A percentile compares a stretch with the other conserved stretches of the same genome.
These are phyloP conservation scores for Dryas alaskensis DNA, from an alignment of 306 rosid species.

Conservation along the genomic window DNA sequence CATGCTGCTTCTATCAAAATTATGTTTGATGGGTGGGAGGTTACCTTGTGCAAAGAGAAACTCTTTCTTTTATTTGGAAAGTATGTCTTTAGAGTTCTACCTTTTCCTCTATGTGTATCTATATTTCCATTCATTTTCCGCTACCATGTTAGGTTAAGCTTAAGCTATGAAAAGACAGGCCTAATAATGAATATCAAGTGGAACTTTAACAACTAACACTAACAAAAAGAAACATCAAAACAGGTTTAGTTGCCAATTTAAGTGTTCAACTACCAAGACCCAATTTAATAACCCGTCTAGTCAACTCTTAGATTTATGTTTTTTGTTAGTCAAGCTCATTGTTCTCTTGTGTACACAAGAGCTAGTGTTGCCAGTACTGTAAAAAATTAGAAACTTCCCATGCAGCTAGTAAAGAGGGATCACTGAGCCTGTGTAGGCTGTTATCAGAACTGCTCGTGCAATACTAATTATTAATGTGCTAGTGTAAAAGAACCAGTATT, in stretches of 20 bases:
- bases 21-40: background rate
- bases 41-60: background rate
- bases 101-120: background rate
- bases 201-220: background rate
- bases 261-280: background rate
- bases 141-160: background rate
- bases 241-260: background rate
- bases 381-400: background rate
- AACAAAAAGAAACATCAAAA: background rate
- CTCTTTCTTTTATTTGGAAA: background rate
- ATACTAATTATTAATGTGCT: background rate
- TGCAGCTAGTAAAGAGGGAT: background rate
- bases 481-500: background rate
- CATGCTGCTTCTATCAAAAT: background rate
- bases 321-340: background rate
- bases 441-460: background rate
- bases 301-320: background rate
- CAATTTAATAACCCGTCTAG: background rate
- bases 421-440: background rate
- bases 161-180: background rate
- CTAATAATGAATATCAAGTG: no score
- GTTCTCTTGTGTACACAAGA: background rate
- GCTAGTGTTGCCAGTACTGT: background rate
- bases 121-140: background rate
- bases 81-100: background rate